Evolutionary conservation across 345 rosid genomes (phyloP).

Genomic region (Barbarea vulgaris): DNA sequence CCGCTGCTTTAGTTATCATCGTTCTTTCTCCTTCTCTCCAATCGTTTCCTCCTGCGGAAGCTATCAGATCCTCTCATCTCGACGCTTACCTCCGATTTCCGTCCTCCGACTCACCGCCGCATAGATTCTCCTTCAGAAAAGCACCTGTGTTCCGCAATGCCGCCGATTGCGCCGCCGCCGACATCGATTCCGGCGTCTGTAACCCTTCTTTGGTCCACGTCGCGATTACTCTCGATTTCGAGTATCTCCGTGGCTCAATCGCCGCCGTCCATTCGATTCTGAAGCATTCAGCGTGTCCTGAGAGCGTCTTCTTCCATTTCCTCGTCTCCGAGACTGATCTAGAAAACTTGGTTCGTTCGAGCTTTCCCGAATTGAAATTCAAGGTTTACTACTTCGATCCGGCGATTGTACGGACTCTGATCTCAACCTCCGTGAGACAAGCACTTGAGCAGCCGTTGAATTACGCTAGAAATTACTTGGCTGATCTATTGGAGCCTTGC

Average conservation of each 20-base stretch:
- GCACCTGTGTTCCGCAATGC: constrained; percentile 78
- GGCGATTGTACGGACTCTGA: constrained; percentile 65
- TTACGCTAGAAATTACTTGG: constrained; percentile 88
- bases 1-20: constrained; percentile 69
- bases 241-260: constrained; percentile 90
- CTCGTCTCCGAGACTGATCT: constrained; percentile 70
- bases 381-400: constrained; percentile 89
- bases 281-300: constrained; percentile 78
- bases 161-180: constrained; percentile 64
- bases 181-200: constrained; percentile 54
- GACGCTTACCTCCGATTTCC: constrained; percentile 52
- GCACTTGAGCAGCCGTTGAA: constrained; percentile 94
- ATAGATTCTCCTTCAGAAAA: constrained; percentile 62
- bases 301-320: constrained; percentile 86
- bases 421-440: constrained; percentile 88
- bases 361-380: constrained; percentile 83
- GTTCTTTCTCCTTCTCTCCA: constrained; percentile 84
- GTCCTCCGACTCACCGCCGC: constrained; percentile 27
- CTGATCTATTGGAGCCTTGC: constrained; percentile 84
- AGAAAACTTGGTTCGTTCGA: constrained; percentile 71
- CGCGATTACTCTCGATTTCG: constrained; percentile 86
- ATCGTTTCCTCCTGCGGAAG: constrained; percentile 92
- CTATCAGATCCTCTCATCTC: constrained; percentile 75
- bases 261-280: constrained; percentile 95
- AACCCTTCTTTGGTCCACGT: constrained; percentile 82